Conservation (phyloP, 2,329 filamentous ascomycete species). For the Pseudofabraea citricarpa region DNA sequence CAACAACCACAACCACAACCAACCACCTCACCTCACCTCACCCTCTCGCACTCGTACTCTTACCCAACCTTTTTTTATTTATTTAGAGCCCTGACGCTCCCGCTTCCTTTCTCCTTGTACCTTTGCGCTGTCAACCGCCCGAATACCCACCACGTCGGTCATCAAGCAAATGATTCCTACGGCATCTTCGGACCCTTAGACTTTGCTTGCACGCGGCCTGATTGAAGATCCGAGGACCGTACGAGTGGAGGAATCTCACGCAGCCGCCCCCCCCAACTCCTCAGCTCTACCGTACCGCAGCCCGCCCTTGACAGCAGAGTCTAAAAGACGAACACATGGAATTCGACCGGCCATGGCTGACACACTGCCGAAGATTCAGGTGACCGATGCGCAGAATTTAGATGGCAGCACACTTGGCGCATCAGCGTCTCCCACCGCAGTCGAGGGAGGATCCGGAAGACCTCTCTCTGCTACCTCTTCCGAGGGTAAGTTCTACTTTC, state of each 20-base stretch:
- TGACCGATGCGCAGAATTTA: conserved; percentile 20
- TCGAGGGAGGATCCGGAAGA: conserved; percentile 21
- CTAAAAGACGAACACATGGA: conserved; percentile 20
- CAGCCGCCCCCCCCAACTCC: not conserved
- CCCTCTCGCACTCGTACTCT: too few relatives aligned
- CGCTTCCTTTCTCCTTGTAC: too few relatives aligned
- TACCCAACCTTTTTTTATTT: too few relatives aligned
- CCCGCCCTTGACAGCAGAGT: not conserved
- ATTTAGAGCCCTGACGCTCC: too few relatives aligned
- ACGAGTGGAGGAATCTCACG: conserved; percentile 3
- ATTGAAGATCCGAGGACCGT: conserved; percentile 5
- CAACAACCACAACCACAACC: too few relatives aligned
- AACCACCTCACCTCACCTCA: too few relatives aligned
- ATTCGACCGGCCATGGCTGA: conserved; percentile 22
- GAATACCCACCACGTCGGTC: too few relatives aligned
- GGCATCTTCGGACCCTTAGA: conserved; percentile 8
- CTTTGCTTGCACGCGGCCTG: not conserved
- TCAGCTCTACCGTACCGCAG: conserved; percentile 5
- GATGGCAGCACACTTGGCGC: conserved; percentile 14
- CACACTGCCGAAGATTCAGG: conserved; percentile 24
- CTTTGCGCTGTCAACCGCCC: too few relatives aligned
- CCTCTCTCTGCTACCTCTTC: conserved; percentile 25
- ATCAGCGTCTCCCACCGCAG: conserved; percentile 17
- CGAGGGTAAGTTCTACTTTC: conserved; percentile 21
- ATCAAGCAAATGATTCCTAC: too few relatives aligned